Evolutionary conservation across 495 filamentous ascomycete genomes (phyloP), one percentile per base, ranked within the genome.

Genomic region (Evernia prunastri): DNA sequence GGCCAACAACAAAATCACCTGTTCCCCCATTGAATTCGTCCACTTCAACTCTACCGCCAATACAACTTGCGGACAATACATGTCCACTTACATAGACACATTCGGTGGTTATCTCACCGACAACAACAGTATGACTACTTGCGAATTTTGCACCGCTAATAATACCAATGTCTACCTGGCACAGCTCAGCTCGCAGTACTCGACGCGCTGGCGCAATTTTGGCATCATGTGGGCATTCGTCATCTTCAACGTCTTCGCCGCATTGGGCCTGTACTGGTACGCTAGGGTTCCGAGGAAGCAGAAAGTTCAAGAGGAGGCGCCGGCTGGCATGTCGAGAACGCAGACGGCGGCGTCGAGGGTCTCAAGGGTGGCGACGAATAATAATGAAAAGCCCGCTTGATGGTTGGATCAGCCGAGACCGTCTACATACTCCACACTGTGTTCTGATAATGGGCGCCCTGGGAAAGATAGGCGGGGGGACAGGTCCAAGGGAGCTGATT

Each of bases 181-280:
- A 0, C 17, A 58, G 3, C 68, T 87, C 7, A 74, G 73, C 29
- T 78, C 83, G 13, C 42, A 75, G 17, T 90, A 84, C 67, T 66
- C 64, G 3, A 80, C 87, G 23, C 74, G 84, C 56, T 89, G 87
- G 87, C 79, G 87, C 59, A 87, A 91, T 70, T 86, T 91, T 64
- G 89, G 88, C 17, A 74, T 89, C 35, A 72, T 88, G 66, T 93
- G 80, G 74, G 85, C 76, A 0, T 95, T 86, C 69, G 79, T 93
- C 61, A 73, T 81, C n/a, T 90, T 94, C 75, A 96, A 96, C 72
- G 74, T 92, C 63, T 69, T 77, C n/a, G 86, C 73, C 29, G 91
- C 90, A 0, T 70, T 93, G 25, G 77, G 81, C 49, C 70, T 96
- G 23, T 96, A 96, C 75, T 96, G 88, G 87, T 72, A 92, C 60